Conservation (phyloP, 345 rosid species). For the Camelina sativa region DNA sequence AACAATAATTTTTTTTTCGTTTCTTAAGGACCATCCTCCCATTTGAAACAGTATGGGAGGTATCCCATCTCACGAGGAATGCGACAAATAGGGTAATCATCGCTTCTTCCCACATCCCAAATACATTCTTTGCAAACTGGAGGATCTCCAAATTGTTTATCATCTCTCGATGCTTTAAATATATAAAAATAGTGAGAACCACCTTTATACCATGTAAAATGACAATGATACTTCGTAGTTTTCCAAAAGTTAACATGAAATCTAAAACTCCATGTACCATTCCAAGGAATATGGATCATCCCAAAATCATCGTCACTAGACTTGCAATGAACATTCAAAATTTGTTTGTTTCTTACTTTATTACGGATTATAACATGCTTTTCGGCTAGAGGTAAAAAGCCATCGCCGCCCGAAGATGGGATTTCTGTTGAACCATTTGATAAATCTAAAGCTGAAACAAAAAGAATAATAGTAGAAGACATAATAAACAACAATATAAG, state of each 20-base stretch:
- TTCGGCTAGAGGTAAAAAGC: background rate
- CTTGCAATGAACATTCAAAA: slow-evolving; percentile 23
- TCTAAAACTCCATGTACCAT: slow-evolving; percentile 2
- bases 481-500: background rate
- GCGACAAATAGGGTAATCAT: background rate
- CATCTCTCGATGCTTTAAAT: slow-evolving; percentile 26
- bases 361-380: slow-evolving; percentile 24
- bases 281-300: background rate
- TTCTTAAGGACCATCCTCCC: background rate
- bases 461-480: background rate
- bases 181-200: slow-evolving; percentile 21
- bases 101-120: slow-evolving; percentile 6
- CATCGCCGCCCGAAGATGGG: background rate
- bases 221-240: background rate
- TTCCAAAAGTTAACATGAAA: slow-evolving; percentile 18
- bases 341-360: background rate
- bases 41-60: background rate
- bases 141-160: background rate
- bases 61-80: background rate
- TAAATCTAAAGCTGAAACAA: background rate
- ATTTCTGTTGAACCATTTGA: background rate
- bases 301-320: slow-evolving; percentile 15
- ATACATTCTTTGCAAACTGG: slow-evolving; percentile 13
- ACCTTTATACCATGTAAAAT: slow-evolving; percentile 1
- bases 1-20: background rate